Base-by-base conservation (phyloP, 1,139 yeast species). In the Pichia sp. region DNA sequence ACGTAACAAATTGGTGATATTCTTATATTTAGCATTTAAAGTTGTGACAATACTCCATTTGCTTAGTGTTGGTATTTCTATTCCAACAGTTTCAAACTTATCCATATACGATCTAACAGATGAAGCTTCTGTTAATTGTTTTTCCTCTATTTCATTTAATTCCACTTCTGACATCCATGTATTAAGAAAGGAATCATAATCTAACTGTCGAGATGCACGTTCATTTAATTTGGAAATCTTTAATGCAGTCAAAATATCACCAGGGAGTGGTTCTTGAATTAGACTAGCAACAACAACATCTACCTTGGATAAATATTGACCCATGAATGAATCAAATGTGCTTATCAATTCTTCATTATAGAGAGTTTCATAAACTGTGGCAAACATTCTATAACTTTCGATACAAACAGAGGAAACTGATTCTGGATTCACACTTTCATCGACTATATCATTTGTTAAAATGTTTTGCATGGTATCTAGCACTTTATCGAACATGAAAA, bases 51-150 rank as follows among this genome's bases (percentile, higher is more conserved):
- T 61, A 34, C 58, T 57, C 83, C 83, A 78, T 47, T 60, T 67
- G 0, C 45, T 31, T 4, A 58, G 61, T 2, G 56, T 56, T 18
- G 54, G 43, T 0, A 51, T 52, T 2, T 45, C 40, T 14, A 38
- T 46, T 2, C 45, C 48, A 19, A 53, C 46, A 17, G 59, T 58
- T 36, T 67, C 73, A 38, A 63, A 58, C 43, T 76, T 61, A 38
- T 74, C 77, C n/a, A 76, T 48, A 30, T 69, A 60, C 2, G 70
- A 67, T 51, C 77, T 75, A 21, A 75, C 58, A 43, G 72, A 70
- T 40, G 77, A 79, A 0, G 73, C 68, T 3, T 74, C 73, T 66
- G 75, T 62, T 41, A 67, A 66, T 41, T 67, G 64, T 21, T 55
- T 52, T 30, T 52, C 53, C 7, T 45, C 3, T 0, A 71, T 70